A percentile compares a stretch with the other conserved stretches of the same genome.
Conservation (phyloP, 345 rosid species). For the Lepidium africanum region DNA sequence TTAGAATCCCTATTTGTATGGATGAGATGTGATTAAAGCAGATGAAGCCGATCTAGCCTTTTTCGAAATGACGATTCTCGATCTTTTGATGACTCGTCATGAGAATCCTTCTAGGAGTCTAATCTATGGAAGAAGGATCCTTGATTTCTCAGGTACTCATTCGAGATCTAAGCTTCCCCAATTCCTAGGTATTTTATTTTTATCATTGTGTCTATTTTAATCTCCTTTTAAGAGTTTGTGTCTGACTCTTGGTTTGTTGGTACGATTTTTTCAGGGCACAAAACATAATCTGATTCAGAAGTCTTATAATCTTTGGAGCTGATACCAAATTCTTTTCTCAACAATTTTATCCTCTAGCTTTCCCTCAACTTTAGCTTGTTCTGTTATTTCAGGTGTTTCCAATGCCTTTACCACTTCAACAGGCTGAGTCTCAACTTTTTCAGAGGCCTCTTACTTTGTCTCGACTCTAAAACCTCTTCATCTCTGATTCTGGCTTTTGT, state of each 20-base stretch:
- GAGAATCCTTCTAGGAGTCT: no score
- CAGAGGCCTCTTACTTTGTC: slow-evolving; percentile 8
- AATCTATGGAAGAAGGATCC: no score
- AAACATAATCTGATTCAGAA: not conserved
- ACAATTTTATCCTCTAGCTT: not conserved
- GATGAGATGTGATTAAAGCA: not conserved
- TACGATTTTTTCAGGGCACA: not conserved
- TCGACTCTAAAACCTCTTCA: slow-evolving; percentile 9
- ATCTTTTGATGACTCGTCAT: slow-evolving; percentile 1
- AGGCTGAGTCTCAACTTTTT: slow-evolving; percentile 6
- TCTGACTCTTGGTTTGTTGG: slow-evolving; percentile 1
- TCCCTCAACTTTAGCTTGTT: slow-evolving; percentile 9
- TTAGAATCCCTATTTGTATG: slow-evolving; percentile 11
- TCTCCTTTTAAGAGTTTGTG: not conserved
- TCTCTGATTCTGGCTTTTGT: not conserved
- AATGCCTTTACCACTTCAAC: slow-evolving; percentile 13
- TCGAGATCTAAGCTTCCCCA: no score
- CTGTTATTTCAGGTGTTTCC: slow-evolving; percentile 6
- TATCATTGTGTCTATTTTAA: not conserved
- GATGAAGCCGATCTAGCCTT: no score
- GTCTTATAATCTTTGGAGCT: slow-evolving; percentile 14
- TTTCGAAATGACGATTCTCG: slow-evolving; percentile 14
- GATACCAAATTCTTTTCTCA: slow-evolving; percentile 7
- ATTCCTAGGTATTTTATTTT: no score
- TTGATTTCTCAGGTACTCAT: no score